These are phyloP conservation scores for Neofusicoccum kwambonambiense DNA, from an alignment of 2,329 filamentous ascomycete species.

Conservation along the genomic window DNA sequence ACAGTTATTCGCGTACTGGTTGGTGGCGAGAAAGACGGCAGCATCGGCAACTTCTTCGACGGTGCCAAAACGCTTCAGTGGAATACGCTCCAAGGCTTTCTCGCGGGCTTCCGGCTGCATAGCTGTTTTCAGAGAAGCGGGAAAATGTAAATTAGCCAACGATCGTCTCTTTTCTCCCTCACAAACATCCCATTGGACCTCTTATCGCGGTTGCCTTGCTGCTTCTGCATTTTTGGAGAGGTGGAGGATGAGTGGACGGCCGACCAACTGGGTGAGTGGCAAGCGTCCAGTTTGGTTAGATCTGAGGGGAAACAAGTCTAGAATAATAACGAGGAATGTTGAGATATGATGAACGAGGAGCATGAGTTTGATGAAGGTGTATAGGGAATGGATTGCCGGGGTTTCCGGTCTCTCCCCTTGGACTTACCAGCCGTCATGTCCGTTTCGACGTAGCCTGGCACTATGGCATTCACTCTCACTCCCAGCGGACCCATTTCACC, in stretches of 20 bases:
- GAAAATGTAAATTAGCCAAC: conserved; percentile 19
- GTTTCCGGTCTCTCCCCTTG: background rate
- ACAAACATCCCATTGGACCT: background rate
- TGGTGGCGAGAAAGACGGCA: conserved; percentile 72
- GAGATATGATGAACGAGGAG: background rate
- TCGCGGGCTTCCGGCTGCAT: conserved; percentile 40
- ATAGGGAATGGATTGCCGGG: background rate
- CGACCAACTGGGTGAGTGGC: conserved; percentile 19
- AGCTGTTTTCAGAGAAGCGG: conserved; percentile 31
- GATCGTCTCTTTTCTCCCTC: background rate
- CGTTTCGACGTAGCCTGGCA: conserved; percentile 81
- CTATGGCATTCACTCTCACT: conserved; percentile 75
- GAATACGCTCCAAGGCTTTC: conserved; percentile 55
- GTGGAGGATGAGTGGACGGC: background rate
- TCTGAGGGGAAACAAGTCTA: background rate
- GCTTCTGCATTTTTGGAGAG: background rate
- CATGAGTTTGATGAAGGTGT: background rate
- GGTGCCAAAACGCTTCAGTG: conserved; percentile 64
- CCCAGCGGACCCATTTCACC: conserved; percentile 59
- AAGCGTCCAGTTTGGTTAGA: background rate
- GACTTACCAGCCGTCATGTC: conserved; percentile 71
- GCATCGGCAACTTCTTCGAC: conserved; percentile 77
- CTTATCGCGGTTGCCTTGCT: background rate
- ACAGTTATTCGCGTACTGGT: conserved; percentile 83
- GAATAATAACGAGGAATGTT: background rate